These are phyloP conservation scores for Epichloe uncinata DNA, from an alignment of 2,329 filamentous ascomycete genomes.

Conservation along the genomic window DNA sequence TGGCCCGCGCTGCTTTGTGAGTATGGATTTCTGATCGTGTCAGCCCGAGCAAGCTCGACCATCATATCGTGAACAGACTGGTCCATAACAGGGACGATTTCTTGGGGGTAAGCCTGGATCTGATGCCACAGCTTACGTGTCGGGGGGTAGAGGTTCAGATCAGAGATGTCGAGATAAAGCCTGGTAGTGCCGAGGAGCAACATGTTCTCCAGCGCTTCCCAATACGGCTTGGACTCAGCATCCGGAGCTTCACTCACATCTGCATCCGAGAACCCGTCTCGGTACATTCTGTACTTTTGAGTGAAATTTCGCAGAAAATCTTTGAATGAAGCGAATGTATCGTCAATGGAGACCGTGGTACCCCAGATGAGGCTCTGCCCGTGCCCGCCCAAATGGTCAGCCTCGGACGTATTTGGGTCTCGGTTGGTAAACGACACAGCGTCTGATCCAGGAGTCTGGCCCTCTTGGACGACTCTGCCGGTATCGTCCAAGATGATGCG, in stretches of 20 bases:
- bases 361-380: constrained; percentile 87
- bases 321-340: constrained; percentile 77
- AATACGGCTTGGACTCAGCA: constrained; percentile 69
- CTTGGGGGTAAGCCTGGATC: constrained; percentile 82
- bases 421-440: constrained; percentile 47
- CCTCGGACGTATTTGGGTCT: constrained; percentile 82
- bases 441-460: constrained; percentile 38
- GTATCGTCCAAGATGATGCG: constrained; percentile 46
- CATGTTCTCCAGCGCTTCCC: constrained; percentile 81
- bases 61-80: constrained; percentile 86
- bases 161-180: constrained; percentile 77
- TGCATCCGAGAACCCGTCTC: constrained; percentile 68
- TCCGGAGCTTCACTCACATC: constrained; percentile 57
- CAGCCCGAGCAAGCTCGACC: constrained; percentile 72
- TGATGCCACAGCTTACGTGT: constrained; percentile 95
- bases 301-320: constrained; percentile 89
- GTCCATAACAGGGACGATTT: constrained; percentile 95
- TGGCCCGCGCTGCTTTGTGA: constrained; percentile 43
- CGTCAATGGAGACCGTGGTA: constrained; percentile 87
- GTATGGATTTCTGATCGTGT: constrained; percentile 55
- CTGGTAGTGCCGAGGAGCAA: constrained; percentile 70
- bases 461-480: constrained; percentile 44
- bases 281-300: constrained; percentile 85
- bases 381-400: constrained; percentile 70
- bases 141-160: constrained; percentile 83